Evolutionary conservation across 2,329 filamentous ascomycete genomes (phyloP), one percentile per base, ranked within the genome.

Genomic region (Curvularia hawaiiensis): DNA sequence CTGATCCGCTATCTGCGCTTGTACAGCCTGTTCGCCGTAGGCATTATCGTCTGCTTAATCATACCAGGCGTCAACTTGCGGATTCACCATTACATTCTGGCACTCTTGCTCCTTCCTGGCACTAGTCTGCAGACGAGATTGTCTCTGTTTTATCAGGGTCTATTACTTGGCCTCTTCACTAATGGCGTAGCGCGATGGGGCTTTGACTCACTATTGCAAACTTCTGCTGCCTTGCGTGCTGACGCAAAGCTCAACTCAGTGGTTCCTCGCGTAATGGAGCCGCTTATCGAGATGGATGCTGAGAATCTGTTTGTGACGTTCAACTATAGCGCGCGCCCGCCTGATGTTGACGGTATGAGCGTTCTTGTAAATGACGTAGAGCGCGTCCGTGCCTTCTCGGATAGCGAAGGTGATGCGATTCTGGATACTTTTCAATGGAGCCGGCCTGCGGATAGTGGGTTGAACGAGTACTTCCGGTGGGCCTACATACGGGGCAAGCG

Each of bases 291-390:
- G 5, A 45, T 54, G 38, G 60, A 53, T 28, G 70, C 76, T 0
- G 26, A 75, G 60, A 55, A 83, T 85, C 86, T 89, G 40, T 2
- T 81, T 72, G 49, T 75, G 70, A 86, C 81, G 16, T 90, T 92
- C 62, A 83, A 82, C 0, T 90, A 71, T 74, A 79, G 56, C 59
- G 75, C 80, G 14, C 77, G 76, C 3, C 78, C 79, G 18, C 50
- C 59, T 31, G 58, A 61, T 0, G 89, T 87, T 61, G 88, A 94
- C 66, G 91, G 90, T 16, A 84, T 95, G 59, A 91, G 88, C 71
- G 83, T 94, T 18, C 79, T 95, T 0, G 89, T 95, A 60, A 95
- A 96, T 67, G 91, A 96, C 67, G 91, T 96, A 1, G 91, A 96
- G 75, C 81, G 90, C 5, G 58, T 54, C 35, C 69, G 72, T n/a